Conservation (phyloP, 441 rosid species). For the Erodium trifolium region DNA sequence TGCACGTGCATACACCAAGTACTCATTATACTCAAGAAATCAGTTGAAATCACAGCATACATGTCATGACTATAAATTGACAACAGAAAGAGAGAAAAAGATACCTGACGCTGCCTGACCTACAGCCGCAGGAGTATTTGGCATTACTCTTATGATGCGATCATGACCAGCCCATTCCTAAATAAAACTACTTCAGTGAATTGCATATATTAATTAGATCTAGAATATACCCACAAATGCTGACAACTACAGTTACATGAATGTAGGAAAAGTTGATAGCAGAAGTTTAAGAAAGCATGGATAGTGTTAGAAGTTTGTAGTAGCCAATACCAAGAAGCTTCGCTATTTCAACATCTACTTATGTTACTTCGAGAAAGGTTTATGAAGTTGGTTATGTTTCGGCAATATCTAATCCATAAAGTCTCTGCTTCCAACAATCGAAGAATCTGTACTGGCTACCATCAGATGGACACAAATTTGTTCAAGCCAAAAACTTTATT, state of each 20-base stretch:
- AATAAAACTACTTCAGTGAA: slow-evolving; percentile 12
- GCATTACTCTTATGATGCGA: slow-evolving; percentile 79
- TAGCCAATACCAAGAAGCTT: background rate
- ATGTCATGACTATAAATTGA: background rate
- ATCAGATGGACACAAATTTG: no score
- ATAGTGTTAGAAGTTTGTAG: background rate
- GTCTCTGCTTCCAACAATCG: no score
- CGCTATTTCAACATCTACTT: background rate
- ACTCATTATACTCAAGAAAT: background rate
- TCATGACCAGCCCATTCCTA: slow-evolving; percentile 85
- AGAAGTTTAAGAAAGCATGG: background rate
- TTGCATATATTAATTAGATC: background rate
- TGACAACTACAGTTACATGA: background rate
- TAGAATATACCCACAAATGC: background rate
- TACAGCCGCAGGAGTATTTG: slow-evolving; percentile 85
- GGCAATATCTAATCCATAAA: no score
- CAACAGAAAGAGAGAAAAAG: slow-evolving; percentile 10
- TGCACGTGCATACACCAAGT: background rate
- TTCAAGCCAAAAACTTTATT: no score
- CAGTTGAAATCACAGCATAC: background rate
- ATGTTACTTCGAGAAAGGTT: background rate
- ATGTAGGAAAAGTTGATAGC: slow-evolving; percentile 6
- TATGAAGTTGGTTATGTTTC: background rate
- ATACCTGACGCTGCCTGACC: slow-evolving; percentile 78
- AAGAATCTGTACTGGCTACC: no score